Evolutionary conservation across 495 filamentous ascomycete species (phyloP).

Genomic region (Cercophora scortea): DNA sequence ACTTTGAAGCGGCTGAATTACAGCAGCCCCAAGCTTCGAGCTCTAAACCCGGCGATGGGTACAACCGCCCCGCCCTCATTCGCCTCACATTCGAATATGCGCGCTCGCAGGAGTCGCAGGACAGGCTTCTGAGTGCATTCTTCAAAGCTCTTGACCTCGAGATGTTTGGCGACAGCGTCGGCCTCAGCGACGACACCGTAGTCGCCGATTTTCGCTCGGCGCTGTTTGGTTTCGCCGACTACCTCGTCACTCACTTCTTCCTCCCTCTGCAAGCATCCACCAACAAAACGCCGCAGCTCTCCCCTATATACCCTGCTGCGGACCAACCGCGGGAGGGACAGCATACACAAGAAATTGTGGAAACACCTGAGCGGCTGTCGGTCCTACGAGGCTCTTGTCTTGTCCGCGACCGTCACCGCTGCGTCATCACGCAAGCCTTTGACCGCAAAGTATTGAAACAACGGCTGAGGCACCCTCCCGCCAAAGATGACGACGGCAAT

Average conservation of each 20-base stretch:
- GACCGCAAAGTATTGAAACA: not conserved
- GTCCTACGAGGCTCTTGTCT: constrained; percentile 9
- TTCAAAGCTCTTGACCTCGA: constrained; percentile 10
- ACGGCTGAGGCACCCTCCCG: not conserved
- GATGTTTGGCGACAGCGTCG: constrained; percentile 1
- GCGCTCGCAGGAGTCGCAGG: constrained; percentile 11
- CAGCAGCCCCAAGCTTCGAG: not conserved
- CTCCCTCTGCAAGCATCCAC: constrained; percentile 17
- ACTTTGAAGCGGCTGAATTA: constrained; percentile 1
- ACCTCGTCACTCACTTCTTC: constrained; percentile 9
- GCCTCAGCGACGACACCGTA: constrained; percentile 1
- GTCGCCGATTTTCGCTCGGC: not conserved
- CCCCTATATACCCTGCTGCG: constrained; percentile 11
- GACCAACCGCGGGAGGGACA: constrained; percentile 5
- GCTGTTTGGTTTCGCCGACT: constrained; percentile 13
- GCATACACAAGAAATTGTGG: constrained; percentile 4
- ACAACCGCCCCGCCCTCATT: constrained; percentile 15
- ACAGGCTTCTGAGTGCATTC: constrained; percentile 14
- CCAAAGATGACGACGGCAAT: constrained; percentile 9
- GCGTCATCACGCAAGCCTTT: constrained; percentile 8
- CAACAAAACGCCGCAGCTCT: constrained; percentile 14
- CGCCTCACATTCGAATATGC: constrained; percentile 19
- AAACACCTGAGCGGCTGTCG: constrained; percentile 8
- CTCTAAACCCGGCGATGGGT: not conserved
- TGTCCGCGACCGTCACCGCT: constrained; percentile 12